These are phyloP conservation scores for Mycena alexandri DNA, from an alignment of 768 basidiomycete species.

Conservation along the genomic window DNA sequence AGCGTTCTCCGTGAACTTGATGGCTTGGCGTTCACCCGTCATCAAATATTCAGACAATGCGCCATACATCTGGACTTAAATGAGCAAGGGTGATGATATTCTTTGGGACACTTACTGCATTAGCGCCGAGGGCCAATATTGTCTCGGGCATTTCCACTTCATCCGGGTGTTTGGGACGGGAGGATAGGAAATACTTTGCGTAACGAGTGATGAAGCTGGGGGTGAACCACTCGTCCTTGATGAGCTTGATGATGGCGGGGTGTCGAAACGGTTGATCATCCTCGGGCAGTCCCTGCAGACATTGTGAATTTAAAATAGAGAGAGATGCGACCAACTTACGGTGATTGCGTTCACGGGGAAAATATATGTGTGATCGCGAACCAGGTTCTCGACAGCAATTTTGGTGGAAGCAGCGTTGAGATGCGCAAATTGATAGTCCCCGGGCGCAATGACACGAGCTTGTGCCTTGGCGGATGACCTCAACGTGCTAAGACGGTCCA, in stretches of 20 bases:
- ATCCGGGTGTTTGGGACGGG: neutral
- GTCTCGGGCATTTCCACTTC: neutral
- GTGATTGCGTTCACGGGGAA: neutral
- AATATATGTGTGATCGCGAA: neutral
- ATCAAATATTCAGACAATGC: neutral
- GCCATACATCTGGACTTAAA: neutral
- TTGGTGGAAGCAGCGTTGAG: neutral
- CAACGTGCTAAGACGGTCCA: neutral
- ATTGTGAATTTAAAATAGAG: too few relatives aligned
- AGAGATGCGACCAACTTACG: too few relatives aligned
- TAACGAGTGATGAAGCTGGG: neutral
- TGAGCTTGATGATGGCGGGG: neutral
- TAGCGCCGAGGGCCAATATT: slow-evolving; percentile 3
- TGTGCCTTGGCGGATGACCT: neutral
- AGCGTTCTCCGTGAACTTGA: slow-evolving; percentile 3
- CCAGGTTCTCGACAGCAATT: neutral
- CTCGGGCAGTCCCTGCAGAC: too few relatives aligned
- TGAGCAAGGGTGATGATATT: neutral
- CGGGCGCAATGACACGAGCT: neutral
- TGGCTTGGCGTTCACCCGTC: neutral
- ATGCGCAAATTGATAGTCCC: neutral
- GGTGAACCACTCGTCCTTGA: slow-evolving; percentile 1
- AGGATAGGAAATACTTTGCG: neutral
- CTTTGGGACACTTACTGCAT: neutral
- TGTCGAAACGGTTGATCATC: neutral